These are phyloP conservation scores for Amanita molliuscula DNA, from an alignment of 768 basidiomycete species.

Conservation along the genomic window DNA sequence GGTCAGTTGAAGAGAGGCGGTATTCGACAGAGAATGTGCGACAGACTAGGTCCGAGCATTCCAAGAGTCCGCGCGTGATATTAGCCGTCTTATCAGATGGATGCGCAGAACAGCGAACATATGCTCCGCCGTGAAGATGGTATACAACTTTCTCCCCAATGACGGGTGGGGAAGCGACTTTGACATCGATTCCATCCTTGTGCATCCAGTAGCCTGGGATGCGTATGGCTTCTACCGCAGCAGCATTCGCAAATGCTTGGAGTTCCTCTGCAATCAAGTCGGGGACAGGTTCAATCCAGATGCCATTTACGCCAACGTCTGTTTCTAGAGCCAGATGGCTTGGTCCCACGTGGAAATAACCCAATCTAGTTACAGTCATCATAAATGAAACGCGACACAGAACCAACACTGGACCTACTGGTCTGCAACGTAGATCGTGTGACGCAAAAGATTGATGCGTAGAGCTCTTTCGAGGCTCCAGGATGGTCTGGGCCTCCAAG, in stretches of 20 bases:
- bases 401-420: not conserved
- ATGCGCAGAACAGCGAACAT: conserved; percentile 41
- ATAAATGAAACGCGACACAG: too few species aligned
- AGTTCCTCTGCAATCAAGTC: conserved; percentile 34
- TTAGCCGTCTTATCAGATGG: conserved; percentile 36
- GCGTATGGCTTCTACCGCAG: conserved; percentile 27
- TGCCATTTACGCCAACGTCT: conserved; percentile 29
- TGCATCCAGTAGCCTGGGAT: conserved; percentile 52
- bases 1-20: conserved; percentile 42
- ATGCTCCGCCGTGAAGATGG: conserved; percentile 54
- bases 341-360: conserved; percentile 9
- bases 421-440: not conserved
- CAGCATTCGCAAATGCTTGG: conserved; percentile 26
- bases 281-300: conserved; percentile 38
- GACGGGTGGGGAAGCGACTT: conserved; percentile 25
- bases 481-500: conserved; percentile 31
- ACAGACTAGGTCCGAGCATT: conserved; percentile 30
- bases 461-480: conserved; percentile 31
- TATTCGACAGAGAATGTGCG: conserved; percentile 56
- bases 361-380: not conserved
- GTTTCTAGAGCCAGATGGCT: conserved; percentile 30
- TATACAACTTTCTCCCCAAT: conserved; percentile 48
- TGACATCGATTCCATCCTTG: conserved; percentile 25
- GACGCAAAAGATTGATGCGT: not conserved
- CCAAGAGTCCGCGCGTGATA: conserved; percentile 36